Conservation (phyloP, 129 eudicot genomes). For the Tagetes patula region DNA sequence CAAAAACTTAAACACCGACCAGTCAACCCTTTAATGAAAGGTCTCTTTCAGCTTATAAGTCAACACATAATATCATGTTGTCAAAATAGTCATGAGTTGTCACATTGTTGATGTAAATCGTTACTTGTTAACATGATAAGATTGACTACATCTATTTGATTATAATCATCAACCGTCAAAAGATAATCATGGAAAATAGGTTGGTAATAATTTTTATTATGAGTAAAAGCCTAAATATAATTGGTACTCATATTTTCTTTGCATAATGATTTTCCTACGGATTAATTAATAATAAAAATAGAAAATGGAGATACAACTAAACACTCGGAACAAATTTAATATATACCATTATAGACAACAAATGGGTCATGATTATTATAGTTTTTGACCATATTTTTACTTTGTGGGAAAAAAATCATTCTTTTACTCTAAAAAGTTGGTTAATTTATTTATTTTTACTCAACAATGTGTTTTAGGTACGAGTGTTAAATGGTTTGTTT, state of each 20-base stretch:
- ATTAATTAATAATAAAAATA: neutral
- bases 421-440: neutral
- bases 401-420: slow-evolving; percentile 19
- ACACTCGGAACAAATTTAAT: neutral
- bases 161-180: neutral
- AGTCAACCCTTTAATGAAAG: no score
- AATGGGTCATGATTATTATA: slow-evolving; percentile 2
- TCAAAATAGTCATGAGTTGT: no score
- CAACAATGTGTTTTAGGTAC: neutral
- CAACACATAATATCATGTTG: no score
- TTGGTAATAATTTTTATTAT: neutral
- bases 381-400: slow-evolving; percentile 12
- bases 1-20: no score
- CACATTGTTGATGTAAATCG: neutral
- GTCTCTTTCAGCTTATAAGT: no score
- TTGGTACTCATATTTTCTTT: neutral
- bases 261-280: neutral
- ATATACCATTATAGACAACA: neutral
- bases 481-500: no score
- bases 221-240: neutral
- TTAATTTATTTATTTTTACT: neutral
- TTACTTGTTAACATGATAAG: neutral
- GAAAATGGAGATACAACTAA: slow-evolving; percentile 14
- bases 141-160: neutral
- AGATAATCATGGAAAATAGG: neutral